These are phyloP conservation scores for Pyrenula massariospora DNA, from an alignment of 495 filamentous ascomycete genomes.

Conservation along the genomic window DNA sequence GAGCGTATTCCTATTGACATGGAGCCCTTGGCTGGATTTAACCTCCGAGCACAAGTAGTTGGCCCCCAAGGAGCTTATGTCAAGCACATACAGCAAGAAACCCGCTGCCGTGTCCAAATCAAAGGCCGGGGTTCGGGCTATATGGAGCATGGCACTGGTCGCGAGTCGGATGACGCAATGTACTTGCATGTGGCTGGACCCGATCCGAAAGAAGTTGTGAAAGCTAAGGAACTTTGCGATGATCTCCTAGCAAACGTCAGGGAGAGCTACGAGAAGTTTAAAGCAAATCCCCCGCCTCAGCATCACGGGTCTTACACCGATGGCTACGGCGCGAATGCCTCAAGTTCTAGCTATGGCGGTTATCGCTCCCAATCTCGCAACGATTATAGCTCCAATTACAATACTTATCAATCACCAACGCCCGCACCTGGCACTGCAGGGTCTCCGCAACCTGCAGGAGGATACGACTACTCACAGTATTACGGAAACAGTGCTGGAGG, in stretches of 20 bases:
- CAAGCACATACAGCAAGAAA: constrained; percentile 94
- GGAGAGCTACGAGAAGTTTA: constrained; percentile 79
- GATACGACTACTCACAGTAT: constrained; percentile 72
- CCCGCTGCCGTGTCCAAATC: constrained; percentile 89
- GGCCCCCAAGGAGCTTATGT: constrained; percentile 88
- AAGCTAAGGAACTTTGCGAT: constrained; percentile 77
- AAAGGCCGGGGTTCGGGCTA: constrained; percentile 96
- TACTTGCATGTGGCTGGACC: constrained; percentile 91
- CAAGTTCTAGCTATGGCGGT: constrained; percentile 9
- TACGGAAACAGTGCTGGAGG: constrained; percentile 31
- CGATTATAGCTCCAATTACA: constrained; percentile 21
- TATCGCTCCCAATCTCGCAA: background rate
- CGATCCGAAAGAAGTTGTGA: constrained; percentile 72
- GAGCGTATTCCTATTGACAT: constrained; percentile 84
- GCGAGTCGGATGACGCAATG: constrained; percentile 90
- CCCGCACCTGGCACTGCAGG: constrained; percentile 24
- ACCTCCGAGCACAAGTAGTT: constrained; percentile 88
- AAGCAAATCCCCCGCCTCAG: constrained; percentile 67
- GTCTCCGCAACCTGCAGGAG: constrained; percentile 17
- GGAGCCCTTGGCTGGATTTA: constrained; percentile 90
- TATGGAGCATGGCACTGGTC: constrained; percentile 68
- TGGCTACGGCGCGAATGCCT: constrained; percentile 8
- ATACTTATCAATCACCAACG: constrained; percentile 27
- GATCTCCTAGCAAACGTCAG: constrained; percentile 75
- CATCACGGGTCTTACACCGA: constrained; percentile 42